A percentile compares a stretch with the other conserved stretches of the same genome.
These are phyloP conservation scores for Epichloe brachyelytri DNA, from an alignment of 2,329 filamentous ascomycete species.

Conservation along the genomic window DNA sequence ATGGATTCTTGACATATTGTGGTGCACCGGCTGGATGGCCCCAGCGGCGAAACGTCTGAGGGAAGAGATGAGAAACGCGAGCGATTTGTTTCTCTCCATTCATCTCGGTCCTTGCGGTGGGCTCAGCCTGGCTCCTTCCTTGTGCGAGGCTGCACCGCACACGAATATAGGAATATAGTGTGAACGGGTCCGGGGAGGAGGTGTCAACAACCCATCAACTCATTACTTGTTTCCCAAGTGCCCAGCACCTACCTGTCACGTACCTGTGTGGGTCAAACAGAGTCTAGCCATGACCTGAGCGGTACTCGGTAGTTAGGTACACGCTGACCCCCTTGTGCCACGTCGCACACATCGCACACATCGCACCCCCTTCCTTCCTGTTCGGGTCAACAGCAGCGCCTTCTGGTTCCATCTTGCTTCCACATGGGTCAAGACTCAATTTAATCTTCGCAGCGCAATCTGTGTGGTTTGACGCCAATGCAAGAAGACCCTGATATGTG, in stretches of 20 bases:
- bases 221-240: no score
- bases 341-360: not conserved
- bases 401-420: not conserved
- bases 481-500: slow-evolving; percentile 3
- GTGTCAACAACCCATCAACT: no score
- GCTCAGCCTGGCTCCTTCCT: not conserved
- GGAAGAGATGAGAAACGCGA: not conserved
- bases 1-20: no score
- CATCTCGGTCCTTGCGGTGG: not conserved
- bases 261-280: no score
- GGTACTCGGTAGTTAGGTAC: no score
- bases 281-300: no score
- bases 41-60: not conserved
- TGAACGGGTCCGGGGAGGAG: no score
- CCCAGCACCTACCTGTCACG: no score
- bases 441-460: not conserved
- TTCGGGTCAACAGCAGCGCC: not conserved
- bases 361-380: slow-evolving; percentile 2
- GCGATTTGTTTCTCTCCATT: not conserved
- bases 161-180: no score
- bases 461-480: slow-evolving; percentile 1
- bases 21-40: not conserved
- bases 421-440: not conserved
- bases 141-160: not conserved
- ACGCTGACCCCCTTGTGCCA: not conserved